Evolutionary conservation across 2,329 filamentous ascomycete genomes (phyloP).

Genomic region (Fulvia fulva): DNA sequence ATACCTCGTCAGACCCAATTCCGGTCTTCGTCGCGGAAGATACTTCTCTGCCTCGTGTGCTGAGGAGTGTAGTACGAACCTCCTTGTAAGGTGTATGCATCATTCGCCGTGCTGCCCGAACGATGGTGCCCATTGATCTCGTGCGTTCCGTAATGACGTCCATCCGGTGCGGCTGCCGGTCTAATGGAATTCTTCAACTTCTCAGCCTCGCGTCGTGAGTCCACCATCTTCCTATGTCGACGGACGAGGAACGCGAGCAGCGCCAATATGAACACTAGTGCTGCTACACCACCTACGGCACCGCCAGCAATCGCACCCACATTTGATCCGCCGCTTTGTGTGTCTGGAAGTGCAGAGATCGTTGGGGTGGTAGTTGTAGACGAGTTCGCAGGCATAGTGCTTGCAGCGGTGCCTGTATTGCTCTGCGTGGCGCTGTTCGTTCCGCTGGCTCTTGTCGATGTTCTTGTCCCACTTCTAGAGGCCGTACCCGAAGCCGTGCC

Average conservation of each 20-base stretch:
- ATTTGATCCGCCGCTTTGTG: constrained; percentile 13
- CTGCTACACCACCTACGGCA: constrained; percentile 36
- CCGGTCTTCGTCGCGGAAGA: constrained; percentile 21
- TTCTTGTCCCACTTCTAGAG: neutral
- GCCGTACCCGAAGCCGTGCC: neutral
- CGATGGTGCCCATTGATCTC: constrained; percentile 16
- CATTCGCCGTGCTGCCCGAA: constrained; percentile 24
- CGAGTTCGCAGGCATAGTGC: constrained; percentile 13
- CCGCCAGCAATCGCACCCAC: constrained; percentile 40
- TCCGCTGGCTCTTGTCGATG: constrained; percentile 1
- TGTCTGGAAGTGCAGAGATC: constrained; percentile 3
- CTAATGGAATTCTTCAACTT: neutral
- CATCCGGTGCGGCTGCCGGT: neutral
- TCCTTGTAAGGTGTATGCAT: constrained; percentile 28
- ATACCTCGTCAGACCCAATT: constrained; percentile 27
- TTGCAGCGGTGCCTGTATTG: constrained; percentile 11
- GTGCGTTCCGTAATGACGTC: neutral
- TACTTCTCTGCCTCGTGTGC: constrained; percentile 27
- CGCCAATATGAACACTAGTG: constrained; percentile 23
- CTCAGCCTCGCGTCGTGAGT: constrained; percentile 17
- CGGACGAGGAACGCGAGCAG: constrained; percentile 36
- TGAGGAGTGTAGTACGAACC: constrained; percentile 26
- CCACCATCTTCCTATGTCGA: constrained; percentile 27
- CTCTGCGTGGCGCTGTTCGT: neutral
- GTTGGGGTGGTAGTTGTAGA: constrained; percentile 17